Conservation (phyloP, 2,329 filamentous ascomycete species). For the Diaporthe helianthi region DNA sequence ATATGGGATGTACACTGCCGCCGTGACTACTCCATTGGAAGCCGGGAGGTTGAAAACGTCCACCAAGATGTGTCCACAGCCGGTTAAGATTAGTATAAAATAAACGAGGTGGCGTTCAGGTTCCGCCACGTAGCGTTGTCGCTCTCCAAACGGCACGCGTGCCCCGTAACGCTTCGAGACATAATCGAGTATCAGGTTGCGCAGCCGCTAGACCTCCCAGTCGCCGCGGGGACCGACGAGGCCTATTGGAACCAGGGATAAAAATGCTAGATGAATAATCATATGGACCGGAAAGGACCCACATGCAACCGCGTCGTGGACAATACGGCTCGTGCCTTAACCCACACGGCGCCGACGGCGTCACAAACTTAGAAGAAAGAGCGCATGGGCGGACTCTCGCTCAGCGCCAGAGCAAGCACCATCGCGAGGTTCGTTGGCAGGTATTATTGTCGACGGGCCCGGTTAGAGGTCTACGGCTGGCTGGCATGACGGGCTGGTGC, state of each 20-base stretch:
- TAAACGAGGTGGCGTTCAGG: neutral
- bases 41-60: neutral
- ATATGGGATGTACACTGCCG: no score
- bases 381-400: neutral
- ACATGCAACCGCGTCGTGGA: neutral
- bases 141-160: neutral
- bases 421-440: neutral
- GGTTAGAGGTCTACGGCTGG: no score
- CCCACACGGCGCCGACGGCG: neutral
- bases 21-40: neutral
- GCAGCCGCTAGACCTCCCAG: neutral
- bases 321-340: neutral
- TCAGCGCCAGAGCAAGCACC: neutral
- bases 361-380: neutral
- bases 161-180: neutral
- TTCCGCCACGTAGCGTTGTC: neutral
- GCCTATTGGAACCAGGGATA: neutral
- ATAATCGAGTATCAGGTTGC: neutral
- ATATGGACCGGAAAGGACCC: neutral
- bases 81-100: neutral
- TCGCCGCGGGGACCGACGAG: neutral
- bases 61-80: neutral
- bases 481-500: no score
- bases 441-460: no score
- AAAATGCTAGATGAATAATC: no score